These are phyloP conservation scores for Trichoderma aggressivum DNA, from an alignment of 2,329 filamentous ascomycete genomes.

Conservation along the genomic window DNA sequence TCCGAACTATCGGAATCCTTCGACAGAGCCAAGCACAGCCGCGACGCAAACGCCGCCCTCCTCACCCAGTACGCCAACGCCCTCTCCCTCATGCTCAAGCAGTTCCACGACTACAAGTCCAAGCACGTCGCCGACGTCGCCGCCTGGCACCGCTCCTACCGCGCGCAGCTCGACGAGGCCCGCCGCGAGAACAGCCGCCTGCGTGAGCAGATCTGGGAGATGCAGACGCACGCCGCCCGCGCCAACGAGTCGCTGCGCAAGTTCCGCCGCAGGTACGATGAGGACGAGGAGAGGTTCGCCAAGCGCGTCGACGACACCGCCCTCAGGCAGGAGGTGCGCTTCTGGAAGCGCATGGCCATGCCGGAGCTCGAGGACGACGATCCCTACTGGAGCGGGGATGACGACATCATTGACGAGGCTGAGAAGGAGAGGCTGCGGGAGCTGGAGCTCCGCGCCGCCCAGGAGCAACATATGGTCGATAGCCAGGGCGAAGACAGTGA, in stretches of 20 bases:
- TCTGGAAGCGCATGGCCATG: conserved; percentile 66
- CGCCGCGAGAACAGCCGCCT: conserved; percentile 61
- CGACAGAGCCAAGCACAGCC: conserved; percentile 58
- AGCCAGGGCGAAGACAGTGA: conserved; percentile 36
- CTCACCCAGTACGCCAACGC: conserved; percentile 57
- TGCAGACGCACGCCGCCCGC: conserved; percentile 57
- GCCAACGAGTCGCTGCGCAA: conserved; percentile 57
- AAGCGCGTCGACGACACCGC: conserved; percentile 51
- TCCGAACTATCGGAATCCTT: conserved; percentile 60
- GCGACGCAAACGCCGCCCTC: conserved; percentile 58
- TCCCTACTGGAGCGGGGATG: conserved; percentile 61
- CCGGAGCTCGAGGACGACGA: conserved; percentile 58
- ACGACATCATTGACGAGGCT: conserved; percentile 58
- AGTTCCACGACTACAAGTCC: conserved; percentile 64
- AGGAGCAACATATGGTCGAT: conserved; percentile 35
- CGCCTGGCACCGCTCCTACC: conserved; percentile 64
- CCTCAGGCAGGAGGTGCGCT: conserved; percentile 56
- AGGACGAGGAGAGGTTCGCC: conserved; percentile 53
- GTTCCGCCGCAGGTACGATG: conserved; percentile 55
- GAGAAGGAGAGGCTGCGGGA: conserved; percentile 57
- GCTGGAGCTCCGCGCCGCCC: conserved; percentile 44
- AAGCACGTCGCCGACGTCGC: conserved; percentile 60
- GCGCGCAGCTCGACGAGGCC: conserved; percentile 61
- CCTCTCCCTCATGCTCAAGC: conserved; percentile 56
- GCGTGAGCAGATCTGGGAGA: conserved; percentile 64